Evolutionary conservation across 495 filamentous ascomycete species (phyloP).

Genomic region (Stereocaulon alpinum): DNA sequence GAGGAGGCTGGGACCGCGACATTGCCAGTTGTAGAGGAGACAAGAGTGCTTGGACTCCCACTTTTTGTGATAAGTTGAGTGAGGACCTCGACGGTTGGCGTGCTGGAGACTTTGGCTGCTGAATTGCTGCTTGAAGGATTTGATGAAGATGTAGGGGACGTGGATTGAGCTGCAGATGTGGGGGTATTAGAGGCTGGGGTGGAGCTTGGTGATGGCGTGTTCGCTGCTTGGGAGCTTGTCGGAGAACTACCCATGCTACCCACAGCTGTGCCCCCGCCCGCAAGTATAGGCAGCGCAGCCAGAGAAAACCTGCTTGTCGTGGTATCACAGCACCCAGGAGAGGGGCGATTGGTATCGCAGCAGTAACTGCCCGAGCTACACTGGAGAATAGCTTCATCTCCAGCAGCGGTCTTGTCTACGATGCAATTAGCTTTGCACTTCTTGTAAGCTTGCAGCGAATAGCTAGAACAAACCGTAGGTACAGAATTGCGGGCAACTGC

Average conservation of each 20-base stretch:
- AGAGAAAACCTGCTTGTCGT: constrained; percentile 2
- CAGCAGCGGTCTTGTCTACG: constrained; percentile 9
- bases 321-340: constrained; percentile 9
- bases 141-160: not conserved
- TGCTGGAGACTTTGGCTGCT: not conserved
- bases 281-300: not conserved
- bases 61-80: not conserved
- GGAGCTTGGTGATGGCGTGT: not conserved
- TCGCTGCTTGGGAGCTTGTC: not conserved
- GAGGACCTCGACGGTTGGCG: not conserved
- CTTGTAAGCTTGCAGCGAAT: not conserved
- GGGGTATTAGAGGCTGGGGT: not conserved
- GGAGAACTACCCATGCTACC: not conserved
- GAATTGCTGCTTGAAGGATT: not conserved
- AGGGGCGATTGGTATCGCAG: constrained; percentile 17
- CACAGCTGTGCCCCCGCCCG: not conserved
- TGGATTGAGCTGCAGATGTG: not conserved
- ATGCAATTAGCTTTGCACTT: not conserved
- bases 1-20: not conserved
- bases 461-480: constrained; percentile 9
- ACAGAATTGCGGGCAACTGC: constrained; percentile 16
- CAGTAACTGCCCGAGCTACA: constrained; percentile 14
- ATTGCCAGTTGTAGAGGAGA: not conserved
- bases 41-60: not conserved
- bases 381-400: constrained; percentile 17